Percentiles rank a stretch among this genome's conserved stretches.
Evolutionary conservation across 2,329 filamentous ascomycete genomes (phyloP).

Genomic region (Beauveria sp.): DNA sequence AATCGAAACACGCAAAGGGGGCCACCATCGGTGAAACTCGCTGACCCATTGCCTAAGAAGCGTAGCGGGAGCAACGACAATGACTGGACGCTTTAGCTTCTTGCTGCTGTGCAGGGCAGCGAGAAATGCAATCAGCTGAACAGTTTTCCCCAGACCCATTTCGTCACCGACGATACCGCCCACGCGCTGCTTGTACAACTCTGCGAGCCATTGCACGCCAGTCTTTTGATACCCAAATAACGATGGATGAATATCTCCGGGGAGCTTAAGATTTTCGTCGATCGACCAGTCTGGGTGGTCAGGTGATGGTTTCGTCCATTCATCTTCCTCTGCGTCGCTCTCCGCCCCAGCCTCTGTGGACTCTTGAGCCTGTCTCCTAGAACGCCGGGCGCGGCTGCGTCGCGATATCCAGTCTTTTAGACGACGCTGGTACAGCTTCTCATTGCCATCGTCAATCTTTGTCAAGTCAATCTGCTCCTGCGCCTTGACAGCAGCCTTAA

Average conservation of each 20-base stretch:
- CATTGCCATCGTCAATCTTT: constrained; percentile 80
- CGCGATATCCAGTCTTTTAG: constrained; percentile 65
- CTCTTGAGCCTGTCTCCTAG: constrained; percentile 29
- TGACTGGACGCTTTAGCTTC: constrained; percentile 73
- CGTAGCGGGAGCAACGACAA: constrained; percentile 89
- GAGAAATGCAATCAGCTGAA: constrained; percentile 65
- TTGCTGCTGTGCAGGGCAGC: constrained; percentile 89
- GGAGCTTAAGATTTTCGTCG: constrained; percentile 68
- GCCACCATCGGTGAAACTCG: constrained; percentile 98
- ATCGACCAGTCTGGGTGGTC: constrained; percentile 69
- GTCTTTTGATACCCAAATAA: constrained; percentile 97
- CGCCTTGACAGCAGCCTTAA: constrained; percentile 27
- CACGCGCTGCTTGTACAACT: constrained; percentile 80
- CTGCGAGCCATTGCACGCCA: constrained; percentile 91
- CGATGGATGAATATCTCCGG: constrained; percentile 86
- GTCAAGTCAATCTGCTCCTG: constrained; percentile 41
- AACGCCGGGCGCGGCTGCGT: constrained; percentile 33
- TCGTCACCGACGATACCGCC: constrained; percentile 95
- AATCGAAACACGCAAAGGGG: constrained; percentile 92
- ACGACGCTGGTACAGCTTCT: constrained; percentile 68
- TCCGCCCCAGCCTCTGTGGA: constrained; percentile 29
- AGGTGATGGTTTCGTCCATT: constrained; percentile 85
- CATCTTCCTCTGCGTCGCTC: constrained; percentile 38
- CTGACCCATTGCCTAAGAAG: constrained; percentile 97
- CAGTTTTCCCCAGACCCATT: constrained; percentile 97